These are phyloP conservation scores for Viola odorata DNA, from an alignment of 345 rosid genomes.

Conservation along the genomic window DNA sequence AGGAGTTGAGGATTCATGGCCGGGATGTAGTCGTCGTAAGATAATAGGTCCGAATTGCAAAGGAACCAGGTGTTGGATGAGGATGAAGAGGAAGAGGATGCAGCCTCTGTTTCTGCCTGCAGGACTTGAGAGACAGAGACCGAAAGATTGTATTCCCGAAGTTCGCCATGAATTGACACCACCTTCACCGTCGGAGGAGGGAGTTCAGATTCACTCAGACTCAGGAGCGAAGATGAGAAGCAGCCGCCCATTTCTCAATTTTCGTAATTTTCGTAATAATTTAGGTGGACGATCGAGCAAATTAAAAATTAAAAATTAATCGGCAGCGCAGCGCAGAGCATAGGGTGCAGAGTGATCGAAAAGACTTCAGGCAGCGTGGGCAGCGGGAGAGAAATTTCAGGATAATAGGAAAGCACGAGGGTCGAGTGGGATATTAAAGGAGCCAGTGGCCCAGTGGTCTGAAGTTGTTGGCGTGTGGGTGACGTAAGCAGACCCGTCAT, in stretches of 20 bases:
- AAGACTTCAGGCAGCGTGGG: neutral
- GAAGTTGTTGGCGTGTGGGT: neutral
- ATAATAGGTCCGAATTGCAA: slow-evolving; percentile 56
- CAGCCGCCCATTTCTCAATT: slow-evolving; percentile 50
- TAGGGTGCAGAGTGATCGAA: neutral
- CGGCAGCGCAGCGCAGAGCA: neutral
- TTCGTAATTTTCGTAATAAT: neutral
- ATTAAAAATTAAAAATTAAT: too few relatives aligned
- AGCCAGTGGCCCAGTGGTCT: neutral
- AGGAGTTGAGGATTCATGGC: slow-evolving; percentile 28
- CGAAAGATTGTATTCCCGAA: slow-evolving; percentile 53
- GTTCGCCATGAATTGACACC: slow-evolving; percentile 55
- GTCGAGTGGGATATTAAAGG: too few relatives aligned
- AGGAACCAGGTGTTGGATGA: slow-evolving; percentile 35
- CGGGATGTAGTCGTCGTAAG: slow-evolving; percentile 61
- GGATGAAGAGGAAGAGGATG: slow-evolving; percentile 23
- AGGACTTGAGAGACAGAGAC: slow-evolving; percentile 47
- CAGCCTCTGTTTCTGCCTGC: slow-evolving; percentile 34
- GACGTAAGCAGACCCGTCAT: slow-evolving; percentile 10
- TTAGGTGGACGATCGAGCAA: neutral
- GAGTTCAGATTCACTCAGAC: neutral
- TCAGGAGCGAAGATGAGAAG: slow-evolving; percentile 24
- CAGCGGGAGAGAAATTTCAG: neutral
- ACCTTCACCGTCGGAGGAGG: slow-evolving; percentile 47
- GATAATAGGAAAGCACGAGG: neutral